phyloP scores from a whole-genome alignment of 1,139 yeast genomes.

The Yamadazyma triangularis region DNA sequence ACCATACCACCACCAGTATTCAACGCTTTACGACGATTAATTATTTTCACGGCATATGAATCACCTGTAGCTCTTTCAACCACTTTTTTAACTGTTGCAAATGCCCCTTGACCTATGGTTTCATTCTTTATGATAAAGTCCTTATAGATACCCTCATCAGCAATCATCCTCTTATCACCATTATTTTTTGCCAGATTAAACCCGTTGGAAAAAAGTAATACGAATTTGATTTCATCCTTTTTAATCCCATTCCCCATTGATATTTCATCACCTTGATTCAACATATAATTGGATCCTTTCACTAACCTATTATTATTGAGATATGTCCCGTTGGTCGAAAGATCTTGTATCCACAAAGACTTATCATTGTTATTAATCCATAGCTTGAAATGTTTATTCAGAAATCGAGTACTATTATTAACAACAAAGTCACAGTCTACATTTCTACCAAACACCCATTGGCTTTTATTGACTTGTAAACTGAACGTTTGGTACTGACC shows the following conservation, averaged over 20 bases:
- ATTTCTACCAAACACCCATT: conserved; percentile 81
- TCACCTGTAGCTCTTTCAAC: conserved; percentile 81
- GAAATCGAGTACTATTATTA: conserved; percentile 63
- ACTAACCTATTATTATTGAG: conserved; percentile 70
- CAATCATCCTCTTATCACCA: conserved; percentile 17
- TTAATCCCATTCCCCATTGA: conserved; percentile 86
- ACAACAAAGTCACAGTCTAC: conserved; percentile 58
- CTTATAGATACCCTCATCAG: conserved; percentile 54
- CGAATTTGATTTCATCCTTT: conserved; percentile 68
- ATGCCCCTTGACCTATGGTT: conserved; percentile 93
- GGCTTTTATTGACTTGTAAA: conserved; percentile 31
- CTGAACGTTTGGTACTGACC: conserved; percentile 53
- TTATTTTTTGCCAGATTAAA: conserved; percentile 28
- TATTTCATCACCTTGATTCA: conserved; percentile 90
- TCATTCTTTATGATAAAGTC: conserved; percentile 79
- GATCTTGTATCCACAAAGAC: conserved; percentile 62
- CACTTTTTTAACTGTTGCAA: conserved; percentile 91
- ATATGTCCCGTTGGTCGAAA: conserved; percentile 88
- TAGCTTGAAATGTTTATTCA: conserved; percentile 73
- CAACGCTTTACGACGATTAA: conserved; percentile 73
- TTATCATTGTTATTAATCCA: conserved; percentile 54
- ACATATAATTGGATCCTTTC: conserved; percentile 74
- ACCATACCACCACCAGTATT: conserved; percentile 61
- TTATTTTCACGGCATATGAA: conserved; percentile 85
- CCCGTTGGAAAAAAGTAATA: conserved; percentile 54